These are phyloP conservation scores for Alternaria postmessia DNA, from an alignment of 2,329 filamentous ascomycete genomes.

Conservation along the genomic window DNA sequence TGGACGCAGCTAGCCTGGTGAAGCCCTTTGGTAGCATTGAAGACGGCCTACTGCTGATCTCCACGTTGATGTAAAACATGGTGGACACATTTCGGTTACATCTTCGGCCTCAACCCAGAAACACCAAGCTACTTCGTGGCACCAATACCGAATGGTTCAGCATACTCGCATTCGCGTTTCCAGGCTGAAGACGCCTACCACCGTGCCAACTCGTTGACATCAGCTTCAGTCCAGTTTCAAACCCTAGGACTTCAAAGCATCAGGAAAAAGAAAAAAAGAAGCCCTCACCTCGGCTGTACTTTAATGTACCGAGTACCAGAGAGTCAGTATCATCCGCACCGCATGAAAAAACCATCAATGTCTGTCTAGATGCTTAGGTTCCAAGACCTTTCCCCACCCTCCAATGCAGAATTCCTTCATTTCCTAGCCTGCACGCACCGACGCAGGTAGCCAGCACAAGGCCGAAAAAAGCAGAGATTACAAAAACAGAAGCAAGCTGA, in stretches of 20 bases:
- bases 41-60: neutral
- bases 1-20: no score
- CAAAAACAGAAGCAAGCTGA: neutral
- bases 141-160: neutral
- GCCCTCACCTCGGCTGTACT: neutral
- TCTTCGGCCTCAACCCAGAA: neutral
- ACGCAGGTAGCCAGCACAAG: neutral
- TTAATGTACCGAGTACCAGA: neutral
- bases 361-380: neutral
- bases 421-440: neutral
- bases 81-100: neutral
- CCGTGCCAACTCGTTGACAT: neutral
- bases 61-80: no score
- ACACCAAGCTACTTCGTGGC: neutral
- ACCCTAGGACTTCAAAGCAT: neutral
- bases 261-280: neutral
- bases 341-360: neutral
- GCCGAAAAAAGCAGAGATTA: neutral
- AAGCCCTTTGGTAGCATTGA: neutral
- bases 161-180: neutral
- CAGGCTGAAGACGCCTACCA: neutral
- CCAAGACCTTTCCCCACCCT: neutral
- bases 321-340: neutral
- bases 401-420: conserved; percentile 1
- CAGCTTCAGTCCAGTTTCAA: neutral